These are phyloP conservation scores for Bimuria novae-zelandiae DNA, from an alignment of 2,329 filamentous ascomycete genomes.

Conservation along the genomic window DNA sequence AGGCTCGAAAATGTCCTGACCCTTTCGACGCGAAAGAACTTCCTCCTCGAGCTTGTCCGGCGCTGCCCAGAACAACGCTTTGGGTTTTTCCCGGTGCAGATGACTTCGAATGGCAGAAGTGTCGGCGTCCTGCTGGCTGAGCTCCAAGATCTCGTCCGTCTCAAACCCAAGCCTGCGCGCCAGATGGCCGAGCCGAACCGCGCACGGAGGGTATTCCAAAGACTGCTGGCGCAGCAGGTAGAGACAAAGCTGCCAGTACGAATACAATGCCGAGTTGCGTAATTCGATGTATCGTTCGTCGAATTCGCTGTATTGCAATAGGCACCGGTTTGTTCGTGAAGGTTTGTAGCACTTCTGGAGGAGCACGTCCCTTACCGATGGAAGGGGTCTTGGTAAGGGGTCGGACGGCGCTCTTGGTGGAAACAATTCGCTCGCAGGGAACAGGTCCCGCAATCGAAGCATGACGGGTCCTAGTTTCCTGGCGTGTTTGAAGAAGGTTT, in stretches of 20 bases:
- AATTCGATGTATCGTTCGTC: conserved; percentile 8
- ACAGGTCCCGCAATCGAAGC: conserved; percentile 11
- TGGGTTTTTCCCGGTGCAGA: background rate
- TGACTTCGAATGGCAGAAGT: background rate
- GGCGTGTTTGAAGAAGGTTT: conserved; percentile 18
- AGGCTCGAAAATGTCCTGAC: background rate
- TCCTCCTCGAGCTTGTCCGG: background rate
- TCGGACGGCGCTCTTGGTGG: conserved; percentile 8
- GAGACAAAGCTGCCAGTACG: conserved; percentile 18
- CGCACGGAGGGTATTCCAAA: background rate
- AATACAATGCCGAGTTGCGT: conserved; percentile 1
- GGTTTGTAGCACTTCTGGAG: conserved; percentile 4
- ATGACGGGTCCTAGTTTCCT: conserved; percentile 17
- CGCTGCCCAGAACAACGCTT: background rate
- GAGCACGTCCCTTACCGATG: conserved; percentile 15
- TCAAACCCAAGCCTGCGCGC: conserved; percentile 6
- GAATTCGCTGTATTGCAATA: conserved; percentile 11
- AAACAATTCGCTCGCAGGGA: conserved; percentile 6
- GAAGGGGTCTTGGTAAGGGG: conserved; percentile 7
- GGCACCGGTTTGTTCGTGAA: background rate
- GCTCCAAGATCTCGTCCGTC: conserved; percentile 1
- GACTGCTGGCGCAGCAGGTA: conserved; percentile 8
- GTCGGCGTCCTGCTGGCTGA: background rate
- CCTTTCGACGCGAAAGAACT: background rate
- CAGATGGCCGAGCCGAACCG: background rate